A percentile compares a stretch with the other conserved stretches of the same genome.
phyloP scores from a whole-genome alignment of 257 asterid species.

The Nicotiana knightiana region DNA sequence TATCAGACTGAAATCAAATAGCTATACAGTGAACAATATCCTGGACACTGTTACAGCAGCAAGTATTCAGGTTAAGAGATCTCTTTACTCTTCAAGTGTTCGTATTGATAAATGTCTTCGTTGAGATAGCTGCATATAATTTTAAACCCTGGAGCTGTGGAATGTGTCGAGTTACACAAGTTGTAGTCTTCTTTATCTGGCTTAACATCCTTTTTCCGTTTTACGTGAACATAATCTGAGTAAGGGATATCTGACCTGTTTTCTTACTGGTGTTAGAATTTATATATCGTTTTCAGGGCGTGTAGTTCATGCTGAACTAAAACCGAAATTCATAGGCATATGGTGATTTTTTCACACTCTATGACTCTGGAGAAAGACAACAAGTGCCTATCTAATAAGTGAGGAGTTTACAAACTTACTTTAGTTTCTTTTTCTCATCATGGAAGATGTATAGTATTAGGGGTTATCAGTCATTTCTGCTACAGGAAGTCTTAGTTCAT shows the following conservation, averaged over 20 bases:
- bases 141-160: neutral
- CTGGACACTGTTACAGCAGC: conserved; percentile 88
- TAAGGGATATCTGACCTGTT: neutral
- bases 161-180: neutral
- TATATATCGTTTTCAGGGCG: neutral
- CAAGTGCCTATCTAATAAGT: neutral
- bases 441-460: neutral
- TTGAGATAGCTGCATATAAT: neutral
- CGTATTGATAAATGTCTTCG: neutral
- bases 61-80: conserved; percentile 69
- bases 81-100: neutral
- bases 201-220: neutral
- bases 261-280: neutral
- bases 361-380: neutral
- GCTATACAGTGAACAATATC: conserved; percentile 73
- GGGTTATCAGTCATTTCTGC: neutral
- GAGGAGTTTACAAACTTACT: neutral
- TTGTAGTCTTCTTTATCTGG: neutral
- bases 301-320: neutral
- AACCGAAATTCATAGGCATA: neutral
- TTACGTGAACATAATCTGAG: neutral
- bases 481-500: neutral
- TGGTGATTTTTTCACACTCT: neutral
- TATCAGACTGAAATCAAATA: conserved; percentile 74
- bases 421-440: neutral